phyloP scores from a whole-genome alignment of 2,329 filamentous ascomycete genomes.

The Colletotrichum navitas region DNA sequence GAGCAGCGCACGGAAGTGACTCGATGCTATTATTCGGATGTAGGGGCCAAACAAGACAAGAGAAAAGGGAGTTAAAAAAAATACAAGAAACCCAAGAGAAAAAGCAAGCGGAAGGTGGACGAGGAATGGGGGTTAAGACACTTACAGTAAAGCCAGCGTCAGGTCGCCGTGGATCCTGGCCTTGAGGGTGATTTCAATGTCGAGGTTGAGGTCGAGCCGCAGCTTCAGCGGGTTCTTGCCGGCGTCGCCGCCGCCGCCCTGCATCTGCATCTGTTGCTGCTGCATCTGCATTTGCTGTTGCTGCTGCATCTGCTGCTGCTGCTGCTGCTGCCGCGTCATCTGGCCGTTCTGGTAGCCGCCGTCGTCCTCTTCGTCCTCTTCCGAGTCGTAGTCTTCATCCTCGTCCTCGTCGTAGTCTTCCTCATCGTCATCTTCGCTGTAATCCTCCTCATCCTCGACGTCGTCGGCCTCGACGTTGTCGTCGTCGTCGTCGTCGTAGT shows the following conservation, averaged over 20 bases:
- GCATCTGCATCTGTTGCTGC: constrained; percentile 46
- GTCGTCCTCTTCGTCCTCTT: constrained; percentile 34
- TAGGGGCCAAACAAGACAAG: too few species aligned
- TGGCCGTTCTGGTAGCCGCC: constrained; percentile 33
- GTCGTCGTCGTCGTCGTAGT: constrained; percentile 21
- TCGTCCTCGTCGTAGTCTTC: constrained; percentile 23
- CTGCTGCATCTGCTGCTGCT: constrained; percentile 41
- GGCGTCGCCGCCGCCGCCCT: constrained; percentile 44
- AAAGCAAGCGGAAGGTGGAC: not conserved
- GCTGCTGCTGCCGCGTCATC: constrained; percentile 29
- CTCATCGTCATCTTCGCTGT: constrained; percentile 44
- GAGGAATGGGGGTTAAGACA: constrained; percentile 28
- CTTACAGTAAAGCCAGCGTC: constrained; percentile 79
- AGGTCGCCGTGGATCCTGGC: constrained; percentile 88
- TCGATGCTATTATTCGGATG: not conserved
- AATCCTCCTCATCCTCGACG: constrained; percentile 11
- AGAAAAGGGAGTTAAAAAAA: not conserved
- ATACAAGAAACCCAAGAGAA: not conserved
- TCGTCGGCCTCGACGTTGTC: constrained; percentile 38
- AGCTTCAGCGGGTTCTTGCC: constrained; percentile 45
- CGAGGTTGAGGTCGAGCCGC: constrained; percentile 74
- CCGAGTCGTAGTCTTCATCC: constrained; percentile 44
- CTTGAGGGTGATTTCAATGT: constrained; percentile 88
- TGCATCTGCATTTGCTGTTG: constrained; percentile 46
- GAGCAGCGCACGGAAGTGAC: not conserved